These are phyloP conservation scores for Colletotrichum phormii DNA, from an alignment of 2,329 filamentous ascomycete genomes.

Conservation along the genomic window DNA sequence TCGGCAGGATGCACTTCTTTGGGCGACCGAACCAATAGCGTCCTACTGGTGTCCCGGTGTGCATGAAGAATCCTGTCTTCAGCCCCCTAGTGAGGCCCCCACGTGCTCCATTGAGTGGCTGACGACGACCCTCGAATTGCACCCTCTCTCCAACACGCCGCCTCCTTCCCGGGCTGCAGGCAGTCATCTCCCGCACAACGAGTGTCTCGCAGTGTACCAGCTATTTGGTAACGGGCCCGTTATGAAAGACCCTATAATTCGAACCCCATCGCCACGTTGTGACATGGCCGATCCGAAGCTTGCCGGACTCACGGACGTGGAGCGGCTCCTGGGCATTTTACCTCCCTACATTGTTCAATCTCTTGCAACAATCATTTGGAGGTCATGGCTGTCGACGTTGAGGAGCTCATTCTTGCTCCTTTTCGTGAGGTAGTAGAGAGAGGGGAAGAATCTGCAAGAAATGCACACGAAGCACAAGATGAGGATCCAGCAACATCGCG, in stretches of 20 bases:
- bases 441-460: conserved; percentile 50
- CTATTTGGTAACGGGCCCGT: neutral
- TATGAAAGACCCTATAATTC: neutral
- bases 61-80: conserved; percentile 13
- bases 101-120: conserved; percentile 28
- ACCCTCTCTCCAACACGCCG: neutral
- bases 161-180: neutral
- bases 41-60: neutral
- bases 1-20: conserved; percentile 1
- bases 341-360: conserved; percentile 1
- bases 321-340: neutral
- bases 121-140: neutral
- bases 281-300: conserved; percentile 13
- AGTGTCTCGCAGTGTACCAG: neutral
- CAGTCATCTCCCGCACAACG: neutral
- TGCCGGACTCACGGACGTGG: neutral
- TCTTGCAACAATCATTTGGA: neutral
- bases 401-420: conserved; percentile 41
- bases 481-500: conserved; percentile 40
- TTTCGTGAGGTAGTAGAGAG: conserved; percentile 53
- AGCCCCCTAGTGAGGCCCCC: conserved; percentile 10
- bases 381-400: conserved; percentile 32
- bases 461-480: conserved; percentile 44
- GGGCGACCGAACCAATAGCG: conserved; percentile 29
- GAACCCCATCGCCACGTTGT: conserved; percentile 11